Evolutionary conservation across 805 yeast species (phyloP).

Genomic region (Wickerhamomyces hampshirensis): DNA sequence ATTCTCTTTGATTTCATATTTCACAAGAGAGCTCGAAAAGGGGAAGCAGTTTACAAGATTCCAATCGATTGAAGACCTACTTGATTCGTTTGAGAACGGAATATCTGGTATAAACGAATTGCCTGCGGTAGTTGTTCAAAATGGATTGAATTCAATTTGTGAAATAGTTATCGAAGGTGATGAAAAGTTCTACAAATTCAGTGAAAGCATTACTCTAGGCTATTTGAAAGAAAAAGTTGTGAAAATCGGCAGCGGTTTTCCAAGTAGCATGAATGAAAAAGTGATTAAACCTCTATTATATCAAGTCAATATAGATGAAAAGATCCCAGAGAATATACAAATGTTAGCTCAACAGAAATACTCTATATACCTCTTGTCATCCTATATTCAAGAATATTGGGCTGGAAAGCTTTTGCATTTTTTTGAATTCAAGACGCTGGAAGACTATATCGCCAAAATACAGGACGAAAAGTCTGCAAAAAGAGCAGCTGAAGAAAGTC

Average conservation of each 20-base stretch:
- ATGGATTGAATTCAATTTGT: conserved; percentile 29
- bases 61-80: conserved; percentile 38
- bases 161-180: conserved; percentile 40
- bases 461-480: conserved; percentile 21
- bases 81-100: conserved; percentile 29
- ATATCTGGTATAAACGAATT: conserved; percentile 10
- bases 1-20: conserved; percentile 35
- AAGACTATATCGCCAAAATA: conserved; percentile 21
- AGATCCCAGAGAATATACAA: conserved; percentile 33
- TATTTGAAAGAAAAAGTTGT: conserved; percentile 37
- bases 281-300: conserved; percentile 24
- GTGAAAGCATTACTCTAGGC: conserved; percentile 31
- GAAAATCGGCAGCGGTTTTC: conserved; percentile 33
- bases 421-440: conserved; percentile 29
- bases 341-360: conserved; percentile 32
- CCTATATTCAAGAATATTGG: conserved; percentile 31
- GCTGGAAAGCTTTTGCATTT: conserved; percentile 22
- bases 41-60: conserved; percentile 27
- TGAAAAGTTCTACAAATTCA: conserved; percentile 41
- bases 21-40: conserved; percentile 25
- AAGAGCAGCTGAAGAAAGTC: conserved; percentile 28
- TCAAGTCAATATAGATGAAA: conserved; percentile 25
- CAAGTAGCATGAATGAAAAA: conserved; percentile 27
- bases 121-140: conserved; percentile 10
- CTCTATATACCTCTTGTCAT: conserved; percentile 44